These are phyloP conservation scores for Psilocybe azurescens DNA, from an alignment of 768 basidiomycete species.

Conservation along the genomic window DNA sequence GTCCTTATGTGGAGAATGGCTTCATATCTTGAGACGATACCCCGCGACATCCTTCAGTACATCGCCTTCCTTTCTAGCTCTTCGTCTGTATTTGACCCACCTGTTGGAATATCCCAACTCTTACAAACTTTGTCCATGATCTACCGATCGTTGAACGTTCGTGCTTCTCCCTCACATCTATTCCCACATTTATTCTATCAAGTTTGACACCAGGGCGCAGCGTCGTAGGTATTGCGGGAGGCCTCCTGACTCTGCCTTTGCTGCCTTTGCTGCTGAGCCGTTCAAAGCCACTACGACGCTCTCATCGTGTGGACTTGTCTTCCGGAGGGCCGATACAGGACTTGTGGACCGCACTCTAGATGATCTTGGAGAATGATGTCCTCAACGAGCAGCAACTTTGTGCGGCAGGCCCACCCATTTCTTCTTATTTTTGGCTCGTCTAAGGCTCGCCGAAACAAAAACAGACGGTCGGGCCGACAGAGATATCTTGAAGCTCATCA, in stretches of 20 bases:
- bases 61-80: constrained; percentile 55
- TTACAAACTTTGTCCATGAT: constrained; percentile 50
- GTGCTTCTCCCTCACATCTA: constrained; percentile 58
- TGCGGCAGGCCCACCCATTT: constrained; percentile 42
- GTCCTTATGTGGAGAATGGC: constrained; percentile 36
- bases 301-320: constrained; percentile 41
- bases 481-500: constrained; percentile 31
- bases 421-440: constrained; percentile 36
- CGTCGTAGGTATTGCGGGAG: constrained; percentile 25
- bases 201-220: constrained; percentile 48
- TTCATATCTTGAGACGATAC: constrained; percentile 52
- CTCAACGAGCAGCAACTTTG: constrained; percentile 52
- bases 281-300: constrained; percentile 52
- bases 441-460: constrained; percentile 8
- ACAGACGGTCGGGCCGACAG: constrained; percentile 14
- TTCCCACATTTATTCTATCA: constrained; percentile 54
- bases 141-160: constrained; percentile 46
- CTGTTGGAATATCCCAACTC: constrained; percentile 46
- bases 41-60: constrained; percentile 60
- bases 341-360: constrained; percentile 62
- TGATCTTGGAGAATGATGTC: constrained; percentile 62
- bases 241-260: constrained; percentile 46
- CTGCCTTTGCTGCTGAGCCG: constrained; percentile 50
- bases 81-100: constrained; percentile 41
- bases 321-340: constrained; percentile 41